Percentiles rank a stretch among this genome's conserved stretches.
These are phyloP conservation scores for Atkinsonella hypoxylon DNA, from an alignment of 2,329 filamentous ascomycete species.

Conservation along the genomic window DNA sequence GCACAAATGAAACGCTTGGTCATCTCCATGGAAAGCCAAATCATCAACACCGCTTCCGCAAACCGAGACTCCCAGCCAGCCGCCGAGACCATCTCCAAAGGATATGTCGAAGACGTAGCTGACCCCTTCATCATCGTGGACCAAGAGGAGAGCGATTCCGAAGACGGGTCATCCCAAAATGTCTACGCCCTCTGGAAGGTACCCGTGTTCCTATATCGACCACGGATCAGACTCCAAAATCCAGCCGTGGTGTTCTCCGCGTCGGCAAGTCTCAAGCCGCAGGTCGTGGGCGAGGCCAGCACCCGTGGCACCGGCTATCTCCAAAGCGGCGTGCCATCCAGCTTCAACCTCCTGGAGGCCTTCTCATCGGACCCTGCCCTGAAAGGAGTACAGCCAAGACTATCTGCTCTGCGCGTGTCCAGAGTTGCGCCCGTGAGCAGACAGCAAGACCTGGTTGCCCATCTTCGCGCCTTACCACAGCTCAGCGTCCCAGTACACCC, in stretches of 20 bases:
- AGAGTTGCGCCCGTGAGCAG: constrained; percentile 58
- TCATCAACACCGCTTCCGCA: constrained; percentile 42
- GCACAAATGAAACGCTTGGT: constrained; percentile 50
- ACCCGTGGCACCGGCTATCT: constrained; percentile 47
- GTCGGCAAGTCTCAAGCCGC: constrained; percentile 46
- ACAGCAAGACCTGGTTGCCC: constrained; percentile 46
- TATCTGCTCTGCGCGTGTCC: constrained; percentile 64
- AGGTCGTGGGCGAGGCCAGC: constrained; percentile 17
- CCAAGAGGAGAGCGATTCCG: constrained; percentile 19
- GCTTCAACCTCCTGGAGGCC: constrained; percentile 66
- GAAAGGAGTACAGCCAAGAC: constrained; percentile 46
- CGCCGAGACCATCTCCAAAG: constrained; percentile 49
- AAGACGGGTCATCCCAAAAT: constrained; percentile 20
- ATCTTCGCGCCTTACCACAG: constrained; percentile 51
- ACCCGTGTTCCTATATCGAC: constrained; percentile 43
- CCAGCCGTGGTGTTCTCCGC: constrained; percentile 55
- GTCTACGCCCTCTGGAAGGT: constrained; percentile 50
- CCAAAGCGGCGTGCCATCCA: constrained; percentile 54
- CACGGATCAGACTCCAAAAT: constrained; percentile 52
- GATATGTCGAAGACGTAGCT: constrained; percentile 34
- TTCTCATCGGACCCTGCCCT: constrained; percentile 56
- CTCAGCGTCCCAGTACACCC: constrained; percentile 54
- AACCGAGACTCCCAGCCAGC: constrained; percentile 35
- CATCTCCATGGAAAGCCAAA: constrained; percentile 54
- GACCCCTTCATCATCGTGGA: constrained; percentile 40